Base-by-base conservation (phyloP, 768 basidiomycete genomes). In the Leccinum aurantiacum region DNA sequence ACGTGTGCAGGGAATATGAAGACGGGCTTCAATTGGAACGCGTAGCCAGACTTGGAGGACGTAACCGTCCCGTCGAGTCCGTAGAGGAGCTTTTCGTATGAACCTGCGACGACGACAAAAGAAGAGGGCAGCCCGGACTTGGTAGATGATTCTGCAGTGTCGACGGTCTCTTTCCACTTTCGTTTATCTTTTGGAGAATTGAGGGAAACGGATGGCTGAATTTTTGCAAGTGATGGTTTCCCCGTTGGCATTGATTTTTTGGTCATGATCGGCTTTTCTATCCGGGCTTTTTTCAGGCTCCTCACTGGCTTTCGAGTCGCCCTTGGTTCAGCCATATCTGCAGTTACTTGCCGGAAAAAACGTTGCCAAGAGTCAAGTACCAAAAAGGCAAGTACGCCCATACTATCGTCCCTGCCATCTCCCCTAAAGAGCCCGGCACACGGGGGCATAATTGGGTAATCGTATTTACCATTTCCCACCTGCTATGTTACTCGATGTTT, bases 1-100 rank as follows among this genome's bases (percentile, higher is more conserved):
- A 96, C 86, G 71, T 99, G 97, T 0, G 97, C 97, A 29, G 97
- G 95, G 76, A 99, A 99, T 63, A 94, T 92, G 75, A 99, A 99
- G 48, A 91, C 82, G 0, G 97, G 94, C 57, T 86, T 84, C 29
- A 96, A 69, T 22, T 72, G 62, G 56, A 79, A 78, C 53, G 69
- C 67, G 62, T 74, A 73, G 25, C 69, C 67, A 52, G 71, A 54
- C 46, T 66, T 66, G 4, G 72, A 58, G 57, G 65, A 50, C 17
- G 76, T 74, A 49, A 84, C 76, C 0, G 83, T 78, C 37, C 89
- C 93, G 60, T 93, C 83, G 17, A 97, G 78, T 13, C 95, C 95
- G 66, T 97, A 98, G 17, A 99, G 81, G 15, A 98, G 80, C 69
- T 95, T 97, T 79, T 99, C 97, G 74, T 98, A 99, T 17, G 95